Conservation (phyloP, 257 asterid species). For the Primulina tabacum region DNA sequence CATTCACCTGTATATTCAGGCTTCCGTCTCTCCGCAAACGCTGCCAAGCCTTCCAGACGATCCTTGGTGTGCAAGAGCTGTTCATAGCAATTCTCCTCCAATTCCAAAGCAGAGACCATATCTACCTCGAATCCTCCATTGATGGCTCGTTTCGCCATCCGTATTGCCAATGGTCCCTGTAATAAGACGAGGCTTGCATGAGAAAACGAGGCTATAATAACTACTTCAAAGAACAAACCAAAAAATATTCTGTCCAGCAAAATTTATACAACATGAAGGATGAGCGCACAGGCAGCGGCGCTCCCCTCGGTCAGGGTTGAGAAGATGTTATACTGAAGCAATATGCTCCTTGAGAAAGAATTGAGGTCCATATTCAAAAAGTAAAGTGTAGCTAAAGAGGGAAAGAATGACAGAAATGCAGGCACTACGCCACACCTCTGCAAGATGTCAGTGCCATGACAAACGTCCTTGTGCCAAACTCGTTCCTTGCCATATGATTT, state of each 20-base stretch:
- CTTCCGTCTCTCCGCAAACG: conserved; percentile 81
- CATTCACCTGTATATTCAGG: conserved; percentile 73
- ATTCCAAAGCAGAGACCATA: conserved; percentile 49
- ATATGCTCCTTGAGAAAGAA: neutral
- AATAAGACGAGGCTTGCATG: conserved; percentile 6
- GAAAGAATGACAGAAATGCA: neutral
- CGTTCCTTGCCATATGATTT: neutral
- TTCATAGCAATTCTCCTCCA: conserved; percentile 82
- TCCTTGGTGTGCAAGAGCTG: conserved; percentile 66
- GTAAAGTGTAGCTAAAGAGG: neutral
- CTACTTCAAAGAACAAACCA: too few species aligned
- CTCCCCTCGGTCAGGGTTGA: neutral
- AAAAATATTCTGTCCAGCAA: neutral
- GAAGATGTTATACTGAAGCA: too few species aligned
- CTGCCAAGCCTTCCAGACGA: conserved; percentile 88
- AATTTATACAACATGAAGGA: neutral
- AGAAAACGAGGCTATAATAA: neutral
- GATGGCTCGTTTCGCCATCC: conserved; percentile 54
- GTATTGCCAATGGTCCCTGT: conserved; percentile 91
- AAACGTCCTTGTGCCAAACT: too few species aligned
- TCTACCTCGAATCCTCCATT: conserved; percentile 35
- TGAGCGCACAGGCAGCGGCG: too few species aligned
- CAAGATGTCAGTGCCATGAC: neutral
- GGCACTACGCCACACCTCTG: neutral
- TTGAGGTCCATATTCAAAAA: neutral